Evolutionary conservation across 305 asterid species (phyloP), one percentile per base, ranked within the genome.

Genomic region (Fraxinus velutina): DNA sequence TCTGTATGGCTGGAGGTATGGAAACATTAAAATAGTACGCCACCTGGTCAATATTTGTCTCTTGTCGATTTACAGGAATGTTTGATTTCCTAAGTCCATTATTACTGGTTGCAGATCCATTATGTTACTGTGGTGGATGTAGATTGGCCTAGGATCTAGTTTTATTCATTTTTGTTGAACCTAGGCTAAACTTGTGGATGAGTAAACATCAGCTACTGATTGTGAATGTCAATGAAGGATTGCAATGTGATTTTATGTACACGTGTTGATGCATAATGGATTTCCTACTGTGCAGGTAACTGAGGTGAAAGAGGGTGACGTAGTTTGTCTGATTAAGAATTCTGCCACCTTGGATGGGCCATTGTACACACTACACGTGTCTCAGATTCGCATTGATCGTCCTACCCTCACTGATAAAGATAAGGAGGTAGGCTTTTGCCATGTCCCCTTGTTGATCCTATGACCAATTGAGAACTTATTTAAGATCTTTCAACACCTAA

Each of bases 1-100:
- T 92, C 98, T 30, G 92, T 93, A 66, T 92, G 97, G 97, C 86
- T 94, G 79, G 97, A 94, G 98, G 98, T 92, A 90, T 73, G 84
- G 27, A 7, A 44, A 66, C 50, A 39, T 8, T 47, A 72, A 77
- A 44, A 8, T 77, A 8, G 73, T 52, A 24, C 19, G 19, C 19
- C 36, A 24, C 33, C 21, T 57, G 50, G 73, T 78, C 27, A 33
- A 22, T 60, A 75, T 68, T 39, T 55, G 36, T 30, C 0, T 77
- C 6, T 42, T 71, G 60, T 68, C 8, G 13, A n/a, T 75, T 81
- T 57, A 22, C 71, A 36, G 32, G 57, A 32, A 39, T 29, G 57
- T 76, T 13, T 8, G 24, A 27, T 33, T 30, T 79, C 6, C 39
- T 30, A 47, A 64, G 74, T 60, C 33, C 79, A 42, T 55, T 74